phyloP scores from a whole-genome alignment of 495 filamentous ascomycete genomes.

The Pseudevernia furfuracea region DNA sequence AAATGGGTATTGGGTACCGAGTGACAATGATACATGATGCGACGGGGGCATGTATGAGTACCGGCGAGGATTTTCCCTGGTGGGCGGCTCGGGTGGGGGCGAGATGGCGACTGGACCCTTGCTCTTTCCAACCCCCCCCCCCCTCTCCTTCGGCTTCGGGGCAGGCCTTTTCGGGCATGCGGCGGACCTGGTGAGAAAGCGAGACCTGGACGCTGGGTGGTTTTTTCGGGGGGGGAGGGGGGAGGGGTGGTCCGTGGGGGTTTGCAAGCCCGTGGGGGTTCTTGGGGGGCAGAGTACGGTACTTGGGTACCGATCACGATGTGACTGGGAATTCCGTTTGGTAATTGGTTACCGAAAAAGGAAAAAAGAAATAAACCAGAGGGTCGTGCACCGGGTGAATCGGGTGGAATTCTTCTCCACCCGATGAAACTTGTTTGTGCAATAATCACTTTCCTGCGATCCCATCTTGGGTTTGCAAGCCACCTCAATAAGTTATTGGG shows the following conservation, averaged over 20 bases:
- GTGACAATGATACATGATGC: neutral
- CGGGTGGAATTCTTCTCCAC: neutral
- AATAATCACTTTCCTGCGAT: too few species aligned
- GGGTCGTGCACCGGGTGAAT: neutral
- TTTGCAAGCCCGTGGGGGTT: neutral
- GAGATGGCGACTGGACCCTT: neutral
- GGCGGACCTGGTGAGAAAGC: neutral
- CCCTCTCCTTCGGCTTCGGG: neutral
- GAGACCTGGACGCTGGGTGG: neutral
- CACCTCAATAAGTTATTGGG: too few species aligned
- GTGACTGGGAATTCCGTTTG: neutral
- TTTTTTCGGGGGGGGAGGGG: too few species aligned
- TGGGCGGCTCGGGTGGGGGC: slow-evolving; percentile 1
- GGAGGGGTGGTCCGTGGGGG: too few species aligned
- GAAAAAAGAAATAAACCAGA: neutral
- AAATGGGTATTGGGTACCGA: neutral
- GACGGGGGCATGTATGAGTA: too few species aligned
- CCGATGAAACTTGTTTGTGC: neutral
- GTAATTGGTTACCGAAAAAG: neutral
- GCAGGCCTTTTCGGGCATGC: neutral
- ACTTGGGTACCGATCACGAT: neutral
- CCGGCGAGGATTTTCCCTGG: too few species aligned
- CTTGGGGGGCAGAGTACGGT: neutral
- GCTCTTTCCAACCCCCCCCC: neutral
- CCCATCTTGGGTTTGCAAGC: too few species aligned